Conservation (phyloP, 768 basidiomycete genomes). For the Lepiota brunneoincarnata region DNA sequence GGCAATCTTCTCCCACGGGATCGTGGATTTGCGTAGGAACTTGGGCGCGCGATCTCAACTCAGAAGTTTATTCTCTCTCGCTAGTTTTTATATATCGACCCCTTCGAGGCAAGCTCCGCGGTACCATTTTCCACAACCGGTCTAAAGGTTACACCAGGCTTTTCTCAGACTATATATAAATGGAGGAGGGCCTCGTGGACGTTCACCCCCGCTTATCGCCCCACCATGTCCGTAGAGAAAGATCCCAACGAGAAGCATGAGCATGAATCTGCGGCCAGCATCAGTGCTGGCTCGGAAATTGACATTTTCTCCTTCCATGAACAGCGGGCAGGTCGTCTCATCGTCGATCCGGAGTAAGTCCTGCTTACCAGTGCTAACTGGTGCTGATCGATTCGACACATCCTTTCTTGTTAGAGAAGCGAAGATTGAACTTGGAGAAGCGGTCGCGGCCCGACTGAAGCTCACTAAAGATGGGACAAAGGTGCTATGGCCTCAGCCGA, state of each 20-base stretch:
- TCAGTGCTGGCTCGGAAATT: constrained; percentile 21
- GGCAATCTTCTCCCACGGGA: not conserved
- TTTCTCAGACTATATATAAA: constrained; percentile 3
- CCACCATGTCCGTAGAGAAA: constrained; percentile 25
- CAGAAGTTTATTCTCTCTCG: no score
- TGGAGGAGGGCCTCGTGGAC: not conserved
- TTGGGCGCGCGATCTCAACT: not conserved
- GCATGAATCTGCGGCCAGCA: constrained; percentile 15
- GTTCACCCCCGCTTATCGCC: constrained; percentile 1
- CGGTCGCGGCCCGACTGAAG: constrained; percentile 53
- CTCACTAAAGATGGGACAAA: constrained; percentile 52
- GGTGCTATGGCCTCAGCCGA: constrained; percentile 70
- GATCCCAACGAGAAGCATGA: constrained; percentile 17
- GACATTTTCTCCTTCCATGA: constrained; percentile 48
- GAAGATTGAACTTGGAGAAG: constrained; percentile 55
- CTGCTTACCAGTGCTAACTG: not conserved
- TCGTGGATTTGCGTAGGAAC: not conserved
- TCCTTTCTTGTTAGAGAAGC: constrained; percentile 46
- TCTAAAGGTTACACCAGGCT: not conserved
- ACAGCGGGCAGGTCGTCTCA: constrained; percentile 52
- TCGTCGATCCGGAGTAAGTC: constrained; percentile 59
- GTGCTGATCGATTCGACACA: no score
- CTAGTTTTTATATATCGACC: no score
- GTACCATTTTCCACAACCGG: not conserved
- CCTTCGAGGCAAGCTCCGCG: not conserved